These are phyloP conservation scores for Stagonosporopsis tanaceti DNA, from an alignment of 2,329 filamentous ascomycete genomes.

Conservation along the genomic window DNA sequence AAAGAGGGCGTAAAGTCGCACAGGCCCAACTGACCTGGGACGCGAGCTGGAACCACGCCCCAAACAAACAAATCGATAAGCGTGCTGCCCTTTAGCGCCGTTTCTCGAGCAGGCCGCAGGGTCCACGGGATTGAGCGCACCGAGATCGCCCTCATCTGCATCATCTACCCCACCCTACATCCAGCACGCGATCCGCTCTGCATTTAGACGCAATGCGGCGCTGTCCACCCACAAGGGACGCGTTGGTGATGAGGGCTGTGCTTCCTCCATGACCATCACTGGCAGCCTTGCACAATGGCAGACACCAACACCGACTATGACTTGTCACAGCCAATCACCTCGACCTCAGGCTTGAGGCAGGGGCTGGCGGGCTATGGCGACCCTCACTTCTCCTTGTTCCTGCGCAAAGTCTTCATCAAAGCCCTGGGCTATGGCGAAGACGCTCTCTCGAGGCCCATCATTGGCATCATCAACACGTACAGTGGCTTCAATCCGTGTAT, in stretches of 20 bases:
- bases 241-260: background rate
- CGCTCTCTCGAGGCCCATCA: constrained; percentile 72
- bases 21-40: constrained; percentile 8
- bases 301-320: constrained; percentile 61
- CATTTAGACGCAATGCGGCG: background rate
- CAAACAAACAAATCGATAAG: constrained; percentile 21
- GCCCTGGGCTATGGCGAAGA: constrained; percentile 77
- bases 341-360: constrained; percentile 64
- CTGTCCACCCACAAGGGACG: constrained; percentile 2
- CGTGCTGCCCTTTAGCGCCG: background rate
- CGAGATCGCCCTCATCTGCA: constrained; percentile 6
- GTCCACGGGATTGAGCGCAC: constrained; percentile 4
- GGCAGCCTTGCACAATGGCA: constrained; percentile 9
- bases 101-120: constrained; percentile 9
- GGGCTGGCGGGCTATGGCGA: constrained; percentile 75
- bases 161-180: constrained; percentile 19
- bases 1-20: constrained; percentile 12
- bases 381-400: constrained; percentile 76
- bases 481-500: constrained; percentile 73
- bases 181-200: constrained; percentile 18
- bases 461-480: constrained; percentile 78
- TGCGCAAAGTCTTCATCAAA: constrained; percentile 81
- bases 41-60: constrained; percentile 11
- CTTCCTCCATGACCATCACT: background rate
- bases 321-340: constrained; percentile 62